Evolutionary conservation across 352 stramenopile genomes (phyloP), one percentile per base, ranked within the genome.

Genomic region (Globisporangium radiosum): DNA sequence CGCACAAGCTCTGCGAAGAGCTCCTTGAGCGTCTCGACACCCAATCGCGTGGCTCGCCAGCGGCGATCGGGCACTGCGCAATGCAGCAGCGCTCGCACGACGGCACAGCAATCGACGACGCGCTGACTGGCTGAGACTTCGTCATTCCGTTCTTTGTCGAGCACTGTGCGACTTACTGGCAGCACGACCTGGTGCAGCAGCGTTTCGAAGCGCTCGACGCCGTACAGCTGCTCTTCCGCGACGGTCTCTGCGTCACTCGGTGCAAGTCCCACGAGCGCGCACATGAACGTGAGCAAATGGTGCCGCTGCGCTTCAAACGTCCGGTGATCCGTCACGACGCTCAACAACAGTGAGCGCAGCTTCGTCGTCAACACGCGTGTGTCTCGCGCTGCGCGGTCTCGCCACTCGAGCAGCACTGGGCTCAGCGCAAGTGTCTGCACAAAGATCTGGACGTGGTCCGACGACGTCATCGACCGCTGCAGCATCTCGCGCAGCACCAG

Each of bases 321-420:
- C 5, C 37, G 59, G 14, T 66, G 56, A 36, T 61, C 36, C 3
- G 55, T 65, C 5, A 59, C 66, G 15, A 76, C 43, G 13, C 68
- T 60, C 40, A 56, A 17, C n/a, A 78, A 19, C 15, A 48, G 38
- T 14, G 53, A 59, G 47, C 64, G 68, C 5, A 81, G 58, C 36
- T 75, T 65, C 42, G 11, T 42, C n/a, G 68, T 61, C 50, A 77
- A 25, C 36, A 68, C 5, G 37, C 51, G 44, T 9, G 15, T 8
- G 11, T 8, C 19, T 60, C 36, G 51, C 51, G 25, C 13, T 25
- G 10, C 14, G 25, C 2, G 25, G 14, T 59, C 52, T 10, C 42
- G 60, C 73, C 73, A 82, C 44, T 69, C 49, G 0, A 68, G 8
- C 33, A 82, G 55, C 38, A 82, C n/a, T 5, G 73, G 71, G 55